A percentile compares a stretch with the other conserved stretches of the same genome.
phyloP scores from a whole-genome alignment of 1,139 yeast genomes.

The Williopsis jadinii region DNA sequence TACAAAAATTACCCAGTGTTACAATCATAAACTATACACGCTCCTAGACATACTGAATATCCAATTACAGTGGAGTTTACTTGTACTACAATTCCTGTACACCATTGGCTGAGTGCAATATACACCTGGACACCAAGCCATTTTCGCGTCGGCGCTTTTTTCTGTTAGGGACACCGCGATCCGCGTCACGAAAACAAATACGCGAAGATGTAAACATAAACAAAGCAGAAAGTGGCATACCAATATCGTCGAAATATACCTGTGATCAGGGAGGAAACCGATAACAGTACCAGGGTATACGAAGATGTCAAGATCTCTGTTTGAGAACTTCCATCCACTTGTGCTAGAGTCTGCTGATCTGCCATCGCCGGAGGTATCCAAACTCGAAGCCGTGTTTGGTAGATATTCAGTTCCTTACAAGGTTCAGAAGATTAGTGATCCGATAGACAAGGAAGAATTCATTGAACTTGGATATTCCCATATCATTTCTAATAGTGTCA shows the following conservation, averaged over 20 bases:
- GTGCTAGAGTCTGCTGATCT: conserved; percentile 33
- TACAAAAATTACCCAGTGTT: no score
- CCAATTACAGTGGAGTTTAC: no score
- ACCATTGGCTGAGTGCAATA: no score
- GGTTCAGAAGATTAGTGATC: conserved; percentile 13
- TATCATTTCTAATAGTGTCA: conserved; percentile 46
- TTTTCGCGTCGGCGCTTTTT: no score
- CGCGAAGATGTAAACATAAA: not conserved
- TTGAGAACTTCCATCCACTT: conserved; percentile 34
- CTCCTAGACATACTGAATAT: no score
- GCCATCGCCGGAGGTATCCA: conserved; percentile 22
- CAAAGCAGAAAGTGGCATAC: no score
- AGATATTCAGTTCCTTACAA: conserved; percentile 20
- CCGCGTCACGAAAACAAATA: not conserved
- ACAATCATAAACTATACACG: no score
- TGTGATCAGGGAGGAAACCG: no score
- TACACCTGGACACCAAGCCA: no score
- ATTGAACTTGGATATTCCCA: conserved; percentile 34
- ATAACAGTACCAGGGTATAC: not conserved
- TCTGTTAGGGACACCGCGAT: not conserved
- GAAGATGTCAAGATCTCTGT: conserved; percentile 23
- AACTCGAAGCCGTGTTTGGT: conserved; percentile 20
- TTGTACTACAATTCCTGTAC: no score
- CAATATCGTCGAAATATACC: no score
- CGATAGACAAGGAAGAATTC: conserved; percentile 16